Base-by-base conservation (phyloP, 176 grass and related monocot species). In the Puya raimondii region DNA sequence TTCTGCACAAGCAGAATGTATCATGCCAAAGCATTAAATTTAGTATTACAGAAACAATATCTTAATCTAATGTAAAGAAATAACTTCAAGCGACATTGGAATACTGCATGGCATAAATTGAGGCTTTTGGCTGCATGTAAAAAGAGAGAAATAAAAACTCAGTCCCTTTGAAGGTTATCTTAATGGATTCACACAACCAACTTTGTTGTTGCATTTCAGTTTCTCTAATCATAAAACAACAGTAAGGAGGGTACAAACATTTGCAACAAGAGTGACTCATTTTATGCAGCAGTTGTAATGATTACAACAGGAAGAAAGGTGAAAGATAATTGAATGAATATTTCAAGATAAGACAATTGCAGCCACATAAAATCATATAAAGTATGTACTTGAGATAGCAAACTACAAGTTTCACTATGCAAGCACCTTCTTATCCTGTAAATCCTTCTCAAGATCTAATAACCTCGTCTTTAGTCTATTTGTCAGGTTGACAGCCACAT, bases 401-500 rank as follows among this genome's bases (percentile, higher is more conserved):
- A 42, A 42, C 33, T 42, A 6, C 33, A 42, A 42, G 33, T 42
- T 42, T 42, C 33, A 7, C 33, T 42, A 42, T 80, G 70, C 27
- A 78, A 33, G 53, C 79, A 92, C 92, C 92, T 96, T 96, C 68
- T 82, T 96, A 49, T 96, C 83, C 66, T 80, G 74, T 85, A 96
- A 85, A 82, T 96, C 88, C n/a, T 81, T 80, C 68, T 89, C 76
- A 57, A 96, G 73, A 89, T 83, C 72, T 18, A 72, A 75, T 27
- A 92, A 63, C 66, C 84, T 91, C 18, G 65, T 78, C 85, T 85
- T 87, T 66, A 65, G 82, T 71, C 81, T 85, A 74, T 85, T 89
- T 82, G 85, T 81, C 70, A 91, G 81, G 71, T 81, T 85, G 69
- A 75, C 14, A 69, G 79, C 86, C 69, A 80, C 67, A 70, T 81